Conservation (phyloP, 306 rosid genomes). For the Inga leiocalycina region DNA sequence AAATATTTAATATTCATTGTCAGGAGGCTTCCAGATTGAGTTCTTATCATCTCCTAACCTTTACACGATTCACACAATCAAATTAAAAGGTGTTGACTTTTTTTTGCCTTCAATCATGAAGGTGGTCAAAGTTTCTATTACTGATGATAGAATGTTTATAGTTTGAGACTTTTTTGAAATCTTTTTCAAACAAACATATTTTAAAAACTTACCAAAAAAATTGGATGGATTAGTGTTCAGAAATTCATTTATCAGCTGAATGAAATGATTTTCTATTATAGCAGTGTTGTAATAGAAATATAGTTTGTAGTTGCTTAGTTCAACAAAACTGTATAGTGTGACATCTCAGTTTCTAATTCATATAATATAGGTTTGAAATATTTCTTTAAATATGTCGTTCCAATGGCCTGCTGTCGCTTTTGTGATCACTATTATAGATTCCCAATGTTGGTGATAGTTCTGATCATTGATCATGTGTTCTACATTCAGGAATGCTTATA, state of each 20-base stretch:
- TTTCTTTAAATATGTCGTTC: neutral
- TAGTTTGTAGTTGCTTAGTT: neutral
- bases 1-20: neutral
- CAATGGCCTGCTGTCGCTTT: neutral
- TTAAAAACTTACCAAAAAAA: neutral
- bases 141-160: neutral
- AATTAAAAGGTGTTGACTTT: neutral
- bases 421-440: neutral
- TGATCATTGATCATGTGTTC: slow-evolving; percentile 25
- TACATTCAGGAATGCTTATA: slow-evolving; percentile 58
- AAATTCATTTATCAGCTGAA: neutral
- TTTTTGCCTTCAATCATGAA: neutral
- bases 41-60: neutral
- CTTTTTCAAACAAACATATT: neutral
- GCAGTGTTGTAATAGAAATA: neutral
- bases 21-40: neutral
- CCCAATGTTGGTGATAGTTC: slow-evolving; percentile 26
- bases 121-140: neutral
- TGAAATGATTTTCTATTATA: neutral
- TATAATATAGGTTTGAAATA: neutral
- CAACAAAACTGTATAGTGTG: neutral
- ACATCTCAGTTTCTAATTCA: neutral
- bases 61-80: neutral
- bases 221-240: neutral
- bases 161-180: neutral